Evolutionary conservation across 129 eudicot genomes (phyloP), one percentile per base, ranked within the genome.

Genomic region (Ambrosia trifida): DNA sequence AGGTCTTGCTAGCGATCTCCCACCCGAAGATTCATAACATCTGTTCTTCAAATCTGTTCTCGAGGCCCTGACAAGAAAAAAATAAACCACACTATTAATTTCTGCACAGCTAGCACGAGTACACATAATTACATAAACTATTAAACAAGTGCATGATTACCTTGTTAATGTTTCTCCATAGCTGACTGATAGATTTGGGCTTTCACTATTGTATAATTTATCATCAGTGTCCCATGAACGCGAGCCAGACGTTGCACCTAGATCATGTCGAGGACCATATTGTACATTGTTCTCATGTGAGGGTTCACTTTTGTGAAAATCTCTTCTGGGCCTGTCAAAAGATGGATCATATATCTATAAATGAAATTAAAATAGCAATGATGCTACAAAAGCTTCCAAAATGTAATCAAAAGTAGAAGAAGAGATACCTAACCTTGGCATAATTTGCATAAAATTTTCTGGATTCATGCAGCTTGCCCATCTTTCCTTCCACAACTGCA

Each of bases 171-270:
- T 41, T 44, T 87, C 87, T 50, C 85, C 85, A 33, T 68, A 77
- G 68, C 60, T 64, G 24, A 58, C 49, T 68, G 71, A 64, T 45
- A 71, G 66, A 54, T 81, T 76, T 44, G 80, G 86, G 66, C 85
- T 86, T 40, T 89, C 90, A 63, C 85, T 89, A 64, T 85, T 80
- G 64, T 74, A 85, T 61, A 84, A 83, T 69, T 73, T 83, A 64
- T 87, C 95, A 71, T 87, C 84, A 71, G 86, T 83, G 57, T 78
- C 81, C 79, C 77, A 70, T 53, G 91, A 92, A 71, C 64, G 64
- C 68, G 91, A 85, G 47, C 83, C 95, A 12, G 96, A 89, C 50
- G 88, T 71, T 45, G 84, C 86, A 69, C 66, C 80, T 24, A 60
- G 54, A 52, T 79, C 69, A 61, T 85, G 81, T 38, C 74, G 88